Evolutionary conservation across 805 yeast species (phyloP), one percentile per base, ranked within the genome.

Genomic region (Brettanomyces bruxellensis): DNA sequence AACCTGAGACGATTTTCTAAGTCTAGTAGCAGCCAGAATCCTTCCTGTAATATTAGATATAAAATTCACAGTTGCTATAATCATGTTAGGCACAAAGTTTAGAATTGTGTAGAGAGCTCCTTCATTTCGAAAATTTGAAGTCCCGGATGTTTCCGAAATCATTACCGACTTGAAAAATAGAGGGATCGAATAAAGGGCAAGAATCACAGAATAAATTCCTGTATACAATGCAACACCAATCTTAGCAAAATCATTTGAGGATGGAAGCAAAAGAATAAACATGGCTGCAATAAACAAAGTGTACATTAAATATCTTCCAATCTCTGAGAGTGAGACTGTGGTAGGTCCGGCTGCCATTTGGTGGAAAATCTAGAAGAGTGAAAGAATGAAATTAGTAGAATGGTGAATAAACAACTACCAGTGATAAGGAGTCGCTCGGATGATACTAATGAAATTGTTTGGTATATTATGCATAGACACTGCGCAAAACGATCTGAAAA

Each of bases 201-300:
- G 40, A 6, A 54, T 41, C 7, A 58, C 49, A 3, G 48, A 41
- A 22, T 53, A 55, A 14, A 59, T 39, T 2, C 65, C 68, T 5
- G 51, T 46, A 45, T 59, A 60, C 13, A 56, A 39, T 2, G 66
- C 67, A 37, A 63, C 23, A 11, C 59, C 49, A 5, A 64, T 58
- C 48, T 58, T 61, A 25, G 54, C 50, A 6, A 64, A 23, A 4
- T 61, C 61, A 43, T 56, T 59, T 11, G 57, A 25, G 3, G 49
- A 47, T 5, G 55, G 53, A 3, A 63, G 37, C 1, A 59, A 4
- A 24, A 59, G n/a, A 7, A 52, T 37, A 7, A 46, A 34, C 1
- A 36, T 25, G 4, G 56, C 24, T 1, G 56, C 14, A 1, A 45
- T 38, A 38, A 52, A 55, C 11, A 51, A 40, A 1, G 44, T 44